Evolutionary conservation across 2,329 filamentous ascomycete genomes (phyloP), one percentile per base, ranked within the genome.

Genomic region (Catunica adiposa): DNA sequence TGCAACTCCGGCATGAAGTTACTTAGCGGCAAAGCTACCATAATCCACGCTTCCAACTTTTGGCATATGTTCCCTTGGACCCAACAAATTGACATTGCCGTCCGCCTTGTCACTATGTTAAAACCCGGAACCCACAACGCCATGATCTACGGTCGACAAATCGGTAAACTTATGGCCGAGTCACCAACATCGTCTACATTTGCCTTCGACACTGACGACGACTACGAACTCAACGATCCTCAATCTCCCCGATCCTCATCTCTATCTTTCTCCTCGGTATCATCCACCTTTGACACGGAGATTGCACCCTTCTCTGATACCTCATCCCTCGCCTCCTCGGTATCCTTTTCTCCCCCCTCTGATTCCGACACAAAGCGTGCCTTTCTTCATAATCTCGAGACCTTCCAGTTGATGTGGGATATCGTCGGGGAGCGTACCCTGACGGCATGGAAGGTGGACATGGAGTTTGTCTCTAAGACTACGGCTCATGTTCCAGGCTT

Each of bases 371-470:
- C 56, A 31, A 23, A n/a, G 11, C 53, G 53, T 2, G 54, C 57
- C 2, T 78, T 71, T 59, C 63, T 76, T 1, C 76, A 79, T 61
- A 69, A 75, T 59, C 66, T 69, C 34, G 62, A 65, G 6, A 76
- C 70, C 56, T 80, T 78, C 64, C 71, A 74, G 61, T 62, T 62
- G 37, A 65, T 80, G 23, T 80, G 77, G 77, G 68, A 76, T 54
- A 71, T 77, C 58, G 70, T 78, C 25, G 74, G 74, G 7, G 59
- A 58, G 31, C 62, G 71, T 54, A 78, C 76, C 0, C 68, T 66
- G 23, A 78, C 75, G 1, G 62, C 61, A 42, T 79, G 76, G 76
- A 65, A 66, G 53, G 71, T 75, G 1, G 67, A 72, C 51, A 60
- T 74, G 53, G 68, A 73, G 57, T 62, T 63, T 31, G 60, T 63